phyloP scores from a whole-genome alignment of 2,329 filamentous ascomycete genomes.

The Lasiodiplodia gonubiensis region DNA sequence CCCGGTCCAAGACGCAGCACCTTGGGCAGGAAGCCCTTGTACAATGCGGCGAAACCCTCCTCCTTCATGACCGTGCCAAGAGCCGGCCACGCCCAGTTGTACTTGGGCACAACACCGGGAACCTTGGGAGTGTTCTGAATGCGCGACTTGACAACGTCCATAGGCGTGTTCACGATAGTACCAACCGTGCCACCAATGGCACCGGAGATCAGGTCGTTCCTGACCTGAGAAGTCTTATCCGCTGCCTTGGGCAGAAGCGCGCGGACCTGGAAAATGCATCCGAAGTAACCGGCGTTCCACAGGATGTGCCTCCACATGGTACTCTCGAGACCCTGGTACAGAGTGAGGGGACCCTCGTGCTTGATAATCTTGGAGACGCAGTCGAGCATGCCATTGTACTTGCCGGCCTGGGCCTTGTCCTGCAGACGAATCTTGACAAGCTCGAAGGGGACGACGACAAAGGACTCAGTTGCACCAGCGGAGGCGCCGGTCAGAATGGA shows the following conservation, averaged over 20 bases:
- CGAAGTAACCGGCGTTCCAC: slow-evolving; percentile 97
- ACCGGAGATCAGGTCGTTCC: slow-evolving; percentile 87
- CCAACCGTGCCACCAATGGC: slow-evolving; percentile 86
- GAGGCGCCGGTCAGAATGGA: slow-evolving; percentile 93
- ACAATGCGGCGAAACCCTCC: slow-evolving; percentile 88
- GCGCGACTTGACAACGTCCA: slow-evolving; percentile 97
- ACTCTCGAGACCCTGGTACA: slow-evolving; percentile 97
- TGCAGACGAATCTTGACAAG: slow-evolving; percentile 98
- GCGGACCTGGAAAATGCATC: slow-evolving; percentile 97
- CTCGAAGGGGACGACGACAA: slow-evolving; percentile 98
- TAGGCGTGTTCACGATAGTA: slow-evolving; percentile 91
- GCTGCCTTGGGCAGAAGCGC: slow-evolving; percentile 80
- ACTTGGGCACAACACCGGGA: slow-evolving; percentile 83
- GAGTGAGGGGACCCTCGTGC: slow-evolving; percentile 80
- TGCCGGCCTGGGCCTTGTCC: slow-evolving; percentile 89
- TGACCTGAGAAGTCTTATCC: slow-evolving; percentile 79
- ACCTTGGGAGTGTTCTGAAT: slow-evolving; percentile 94
- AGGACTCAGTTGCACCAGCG: slow-evolving; percentile 92
- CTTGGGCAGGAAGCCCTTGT: slow-evolving; percentile 98
- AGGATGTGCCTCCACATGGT: slow-evolving; percentile 94
- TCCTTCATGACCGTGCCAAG: slow-evolving; percentile 87
- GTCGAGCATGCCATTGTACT: slow-evolving; percentile 83
- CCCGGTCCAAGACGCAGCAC: slow-evolving; percentile 78
- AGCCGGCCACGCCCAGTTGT: slow-evolving; percentile 97
- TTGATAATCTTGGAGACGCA: slow-evolving; percentile 81